Conservation (phyloP, 73 alveolate genomes). For the Durusdinium trenchii region DNA sequence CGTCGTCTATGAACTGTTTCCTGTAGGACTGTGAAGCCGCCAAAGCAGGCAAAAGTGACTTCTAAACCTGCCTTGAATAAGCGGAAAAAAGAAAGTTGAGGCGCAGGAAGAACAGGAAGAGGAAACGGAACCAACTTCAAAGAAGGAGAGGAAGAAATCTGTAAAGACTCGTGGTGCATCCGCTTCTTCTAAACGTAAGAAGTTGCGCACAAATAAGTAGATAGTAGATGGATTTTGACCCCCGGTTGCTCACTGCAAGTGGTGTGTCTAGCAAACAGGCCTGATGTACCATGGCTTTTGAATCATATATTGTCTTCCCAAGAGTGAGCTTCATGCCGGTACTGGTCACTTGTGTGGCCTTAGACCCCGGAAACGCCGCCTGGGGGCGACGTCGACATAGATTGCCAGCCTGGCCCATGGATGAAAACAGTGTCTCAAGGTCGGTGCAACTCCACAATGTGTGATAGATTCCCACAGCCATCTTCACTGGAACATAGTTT, state of each 20-base stretch:
- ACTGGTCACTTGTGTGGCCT: slow-evolving; percentile 31
- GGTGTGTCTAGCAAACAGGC: too few relatives aligned
- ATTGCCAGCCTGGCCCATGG: not conserved
- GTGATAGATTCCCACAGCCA: not conserved
- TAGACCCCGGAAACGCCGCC: not conserved
- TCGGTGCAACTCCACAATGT: not conserved
- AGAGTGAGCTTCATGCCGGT: not conserved
- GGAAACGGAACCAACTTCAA: not conserved
- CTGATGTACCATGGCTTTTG: too few relatives aligned
- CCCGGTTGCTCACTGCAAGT: too few relatives aligned
- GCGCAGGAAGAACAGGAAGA: not conserved
- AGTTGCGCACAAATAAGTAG: not conserved
- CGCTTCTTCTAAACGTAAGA: not conserved
- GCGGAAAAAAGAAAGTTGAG: not conserved
- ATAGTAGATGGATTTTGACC: too few relatives aligned
- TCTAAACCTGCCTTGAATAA: not conserved
- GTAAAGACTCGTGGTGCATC: not conserved
- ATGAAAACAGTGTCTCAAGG: not conserved
- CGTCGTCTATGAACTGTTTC: too few relatives aligned
- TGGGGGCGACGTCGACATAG: not conserved
- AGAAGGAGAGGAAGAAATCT: not conserved
- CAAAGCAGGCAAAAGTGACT: not conserved
- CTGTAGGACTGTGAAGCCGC: not conserved
- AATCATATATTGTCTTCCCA: too few relatives aligned
- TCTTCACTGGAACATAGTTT: not conserved